Evolutionary conservation across 1,284 basidiomycete species (phyloP).

Genomic region (Blastosporella zonata): DNA sequence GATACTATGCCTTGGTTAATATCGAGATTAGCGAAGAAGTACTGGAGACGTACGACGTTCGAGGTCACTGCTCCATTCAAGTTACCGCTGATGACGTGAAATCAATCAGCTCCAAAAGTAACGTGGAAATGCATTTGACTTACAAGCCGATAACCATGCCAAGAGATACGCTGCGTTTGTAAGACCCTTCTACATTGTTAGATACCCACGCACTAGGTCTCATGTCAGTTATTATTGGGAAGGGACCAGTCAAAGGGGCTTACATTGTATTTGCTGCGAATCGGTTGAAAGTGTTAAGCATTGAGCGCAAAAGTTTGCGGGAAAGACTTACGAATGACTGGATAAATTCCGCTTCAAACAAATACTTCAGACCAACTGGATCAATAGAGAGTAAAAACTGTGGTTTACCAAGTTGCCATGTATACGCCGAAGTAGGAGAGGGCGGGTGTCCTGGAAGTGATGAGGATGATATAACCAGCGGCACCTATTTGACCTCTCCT

Average conservation of each 20-base stretch:
- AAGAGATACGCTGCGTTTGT: slow-evolving; percentile 72
- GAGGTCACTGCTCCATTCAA: slow-evolving; percentile 70
- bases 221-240: slow-evolving; percentile 10
- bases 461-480: slow-evolving; percentile 68
- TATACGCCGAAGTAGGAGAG: slow-evolving; percentile 71
- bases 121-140: slow-evolving; percentile 21
- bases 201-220: slow-evolving; percentile 59
- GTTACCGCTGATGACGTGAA: slow-evolving; percentile 47
- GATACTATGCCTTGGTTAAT: slow-evolving; percentile 41
- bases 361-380: neutral
- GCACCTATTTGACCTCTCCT: slow-evolving; percentile 28
- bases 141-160: slow-evolving; percentile 68
- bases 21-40: neutral
- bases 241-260: slow-evolving; percentile 18
- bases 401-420: slow-evolving; percentile 56
- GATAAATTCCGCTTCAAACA: slow-evolving; percentile 60
- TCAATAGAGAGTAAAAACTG: neutral
- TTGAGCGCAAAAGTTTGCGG: neutral
- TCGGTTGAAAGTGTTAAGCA: neutral
- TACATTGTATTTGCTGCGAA: slow-evolving; percentile 60
- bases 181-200: slow-evolving; percentile 72
- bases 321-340: slow-evolving; percentile 56
- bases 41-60: slow-evolving; percentile 50
- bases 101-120: neutral
- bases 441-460: slow-evolving; percentile 55